Evolutionary conservation across 257 asterid genomes (phyloP).

Genomic region (Voacanga thouarsii): DNA sequence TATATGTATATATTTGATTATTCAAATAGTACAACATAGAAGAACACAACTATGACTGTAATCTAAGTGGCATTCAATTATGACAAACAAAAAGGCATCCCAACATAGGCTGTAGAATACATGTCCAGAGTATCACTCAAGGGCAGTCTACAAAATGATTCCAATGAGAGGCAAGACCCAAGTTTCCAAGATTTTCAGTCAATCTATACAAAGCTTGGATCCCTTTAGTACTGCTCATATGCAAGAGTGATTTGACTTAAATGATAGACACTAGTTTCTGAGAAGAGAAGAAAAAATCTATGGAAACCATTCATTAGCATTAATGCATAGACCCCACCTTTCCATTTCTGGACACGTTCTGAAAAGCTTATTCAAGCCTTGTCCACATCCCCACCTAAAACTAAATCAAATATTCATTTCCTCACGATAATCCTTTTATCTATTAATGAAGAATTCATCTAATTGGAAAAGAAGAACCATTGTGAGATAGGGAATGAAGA

Average conservation of each 20-base stretch:
- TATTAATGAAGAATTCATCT: background rate
- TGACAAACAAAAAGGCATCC: constrained; percentile 5
- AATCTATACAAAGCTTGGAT: background rate
- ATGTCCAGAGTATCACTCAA: background rate
- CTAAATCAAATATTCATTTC: background rate
- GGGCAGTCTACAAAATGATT: background rate
- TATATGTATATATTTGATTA: background rate
- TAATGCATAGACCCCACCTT: background rate
- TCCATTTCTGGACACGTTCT: background rate
- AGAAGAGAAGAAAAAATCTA: background rate
- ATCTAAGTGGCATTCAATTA: constrained; percentile 1
- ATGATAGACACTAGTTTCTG: background rate
- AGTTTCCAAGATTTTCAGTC: background rate
- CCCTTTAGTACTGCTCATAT: background rate
- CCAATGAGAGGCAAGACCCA: background rate
- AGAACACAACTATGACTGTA: background rate
- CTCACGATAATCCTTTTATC: background rate
- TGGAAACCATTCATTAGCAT: background rate
- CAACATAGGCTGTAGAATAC: background rate
- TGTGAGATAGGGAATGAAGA: background rate
- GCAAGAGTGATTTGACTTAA: background rate
- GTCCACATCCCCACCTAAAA: background rate
- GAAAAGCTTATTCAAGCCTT: background rate
- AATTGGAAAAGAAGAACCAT: background rate
- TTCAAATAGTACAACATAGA: background rate